These are phyloP conservation scores for Saccharomycopsis phalli DNA, from an alignment of 1,139 yeast genomes.

Conservation along the genomic window DNA sequence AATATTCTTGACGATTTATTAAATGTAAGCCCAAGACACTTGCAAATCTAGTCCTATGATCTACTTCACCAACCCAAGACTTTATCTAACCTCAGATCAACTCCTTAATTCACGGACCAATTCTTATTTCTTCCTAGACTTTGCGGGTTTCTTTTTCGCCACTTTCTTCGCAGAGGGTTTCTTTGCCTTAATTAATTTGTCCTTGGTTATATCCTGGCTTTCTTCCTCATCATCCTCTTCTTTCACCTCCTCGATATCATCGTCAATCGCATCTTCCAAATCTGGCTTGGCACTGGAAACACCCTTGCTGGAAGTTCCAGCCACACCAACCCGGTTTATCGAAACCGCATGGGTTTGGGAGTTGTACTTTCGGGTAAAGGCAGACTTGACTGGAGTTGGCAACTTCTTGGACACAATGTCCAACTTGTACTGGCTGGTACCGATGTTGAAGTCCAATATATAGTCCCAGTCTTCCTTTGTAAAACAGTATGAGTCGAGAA, in stretches of 20 bases:
- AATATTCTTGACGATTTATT: no score
- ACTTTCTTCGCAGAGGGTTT: constrained; percentile 27
- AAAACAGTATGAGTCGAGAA: constrained; percentile 76
- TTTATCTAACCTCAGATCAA: no score
- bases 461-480: constrained; percentile 91
- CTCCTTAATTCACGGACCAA: no score
- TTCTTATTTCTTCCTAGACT: background rate
- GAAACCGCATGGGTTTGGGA: constrained; percentile 73
- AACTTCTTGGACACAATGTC: constrained; percentile 47
- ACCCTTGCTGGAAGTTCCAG: constrained; percentile 34
- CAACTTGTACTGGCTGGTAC: constrained; percentile 32
- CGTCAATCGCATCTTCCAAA: constrained; percentile 44
- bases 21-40: no score
- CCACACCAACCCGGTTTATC: constrained; percentile 61
- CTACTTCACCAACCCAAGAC: no score
- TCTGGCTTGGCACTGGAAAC: constrained; percentile 40
- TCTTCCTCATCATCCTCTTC: constrained; percentile 33
- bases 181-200: constrained; percentile 45
- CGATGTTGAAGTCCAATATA: constrained; percentile 74
- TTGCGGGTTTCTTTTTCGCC: constrained; percentile 22
- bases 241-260: constrained; percentile 49
- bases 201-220: constrained; percentile 41
- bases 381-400: constrained; percentile 67
- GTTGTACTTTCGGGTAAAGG: constrained; percentile 82
- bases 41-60: no score